These are phyloP conservation scores for Paecilomyces sp. DNA, from an alignment of 2,329 filamentous ascomycete species.

Conservation along the genomic window DNA sequence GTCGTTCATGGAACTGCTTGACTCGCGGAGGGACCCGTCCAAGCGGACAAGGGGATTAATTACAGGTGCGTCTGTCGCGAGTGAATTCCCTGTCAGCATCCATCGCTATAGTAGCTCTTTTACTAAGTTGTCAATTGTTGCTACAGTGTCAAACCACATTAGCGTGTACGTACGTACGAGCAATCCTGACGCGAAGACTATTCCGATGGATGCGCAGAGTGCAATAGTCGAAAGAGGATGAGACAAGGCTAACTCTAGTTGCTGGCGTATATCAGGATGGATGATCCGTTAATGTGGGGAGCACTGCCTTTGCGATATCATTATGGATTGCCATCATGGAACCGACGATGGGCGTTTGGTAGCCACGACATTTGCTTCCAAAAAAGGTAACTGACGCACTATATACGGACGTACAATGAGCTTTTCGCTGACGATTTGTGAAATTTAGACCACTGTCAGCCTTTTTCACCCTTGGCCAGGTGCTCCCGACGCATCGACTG, in stretches of 20 bases:
- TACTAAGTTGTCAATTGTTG: neutral
- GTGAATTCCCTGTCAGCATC: neutral
- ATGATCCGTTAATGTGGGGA: conserved; percentile 94
- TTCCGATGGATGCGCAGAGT: conserved; percentile 10
- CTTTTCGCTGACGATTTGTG: conserved; percentile 3
- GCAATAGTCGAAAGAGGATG: conserved; percentile 5
- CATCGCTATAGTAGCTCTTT: conserved; percentile 5
- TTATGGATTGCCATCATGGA: conserved; percentile 56
- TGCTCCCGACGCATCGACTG: conserved; percentile 77
- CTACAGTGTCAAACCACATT: conserved; percentile 77
- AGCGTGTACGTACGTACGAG: conserved; percentile 64
- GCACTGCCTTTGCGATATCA: conserved; percentile 69
- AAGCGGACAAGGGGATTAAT: conserved; percentile 69
- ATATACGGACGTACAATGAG: neutral
- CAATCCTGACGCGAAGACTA: conserved; percentile 5
- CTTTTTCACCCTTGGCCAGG: conserved; percentile 87
- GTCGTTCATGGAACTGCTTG: conserved; percentile 66
- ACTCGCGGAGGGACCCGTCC: conserved; percentile 61
- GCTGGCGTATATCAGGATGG: conserved; percentile 54
- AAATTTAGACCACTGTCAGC: conserved; percentile 53
- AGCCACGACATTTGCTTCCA: conserved; percentile 95
- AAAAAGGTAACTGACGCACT: conserved; percentile 56
- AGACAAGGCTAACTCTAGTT: conserved; percentile 20
- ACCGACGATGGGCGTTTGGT: conserved; percentile 80
- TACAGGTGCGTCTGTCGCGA: conserved; percentile 55